Base-by-base conservation (phyloP, 2,329 filamentous ascomycete species). In the Exserohilum turcica region DNA sequence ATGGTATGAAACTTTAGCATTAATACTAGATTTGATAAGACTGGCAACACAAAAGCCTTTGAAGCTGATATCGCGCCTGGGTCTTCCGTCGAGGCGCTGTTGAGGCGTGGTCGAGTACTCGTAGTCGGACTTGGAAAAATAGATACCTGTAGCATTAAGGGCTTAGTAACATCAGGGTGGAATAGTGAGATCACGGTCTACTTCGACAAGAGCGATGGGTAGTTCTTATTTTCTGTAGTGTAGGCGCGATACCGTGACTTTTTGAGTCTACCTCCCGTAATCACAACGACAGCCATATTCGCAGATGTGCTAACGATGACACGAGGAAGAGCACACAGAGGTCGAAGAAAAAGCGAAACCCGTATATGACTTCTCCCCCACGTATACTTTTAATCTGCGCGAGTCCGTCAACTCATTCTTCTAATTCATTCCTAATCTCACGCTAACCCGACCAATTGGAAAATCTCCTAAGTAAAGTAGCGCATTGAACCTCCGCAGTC, bases 71-170 rank as follows among this genome's bases (percentile, higher is more conserved):
- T 71, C 72, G 36, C 68, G 72, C 33, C 57, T 58, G 16, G 51
- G 52, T 1, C 62, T 51, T 10, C 59, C 56, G 47, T 71, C 50
- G 0, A 74, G 52, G 48, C 74, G 59, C 2, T 49, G 48, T 44
- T 75, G 73, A 2, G 70, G 70, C 0, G 63, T 59, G 1, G 71
- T 73, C 0, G 64, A 45, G 52, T 71, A 71, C 15, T 67, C 70
- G 58, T 61, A 74, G 39, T 75, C 73, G 0, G 74, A 53, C 2
- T 65, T 61, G 1, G 67, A 69, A 42, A 58, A 46, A 49, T 68
- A 58, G 5, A 74, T 47, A 4, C 52, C 36, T n/a, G 62, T 50
- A 36, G 54, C 64, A 15, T 61, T 68, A 15, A 56, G 3, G 62
- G 67, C 10, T 35, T 55, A 8, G 19, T 24, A 5, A 64, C 51